Base-by-base conservation (phyloP, 2,329 filamentous ascomycete genomes). In the Neofusicoccum sp. region DNA sequence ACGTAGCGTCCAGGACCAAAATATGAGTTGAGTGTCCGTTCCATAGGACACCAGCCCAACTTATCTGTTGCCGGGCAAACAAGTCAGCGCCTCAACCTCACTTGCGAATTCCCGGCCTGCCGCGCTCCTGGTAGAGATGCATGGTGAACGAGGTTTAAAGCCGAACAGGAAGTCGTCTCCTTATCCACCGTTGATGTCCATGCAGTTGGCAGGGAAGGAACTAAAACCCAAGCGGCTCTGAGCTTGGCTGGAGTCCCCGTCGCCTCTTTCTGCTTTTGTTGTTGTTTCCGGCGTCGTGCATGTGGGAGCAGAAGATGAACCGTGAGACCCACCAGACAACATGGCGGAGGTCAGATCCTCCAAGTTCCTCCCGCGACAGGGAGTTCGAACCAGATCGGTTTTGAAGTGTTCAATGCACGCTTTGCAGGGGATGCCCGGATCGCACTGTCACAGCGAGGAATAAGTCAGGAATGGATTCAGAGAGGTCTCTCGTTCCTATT, bases 361-460 rank as follows among this genome's bases (percentile, higher is more conserved):
- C 39, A 62, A n/a, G 29, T 29, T 43, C 31, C 69, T 70, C 22
- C 76, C 71, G 31, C 76, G 73, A 61, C 76, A 78, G 7, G 76
- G 76, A 37, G 71, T 66, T 5, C 74, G 71, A 47, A 76, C 62
- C 33, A 77, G 66, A 45, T 77, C 72, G 28, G 70, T 68, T 61
- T 74, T 76, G 68, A 71, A 78, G 61, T 77, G 71, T 28, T 76
- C 71, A 29, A 78, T 65, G 50, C 76, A 78, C 1, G 74, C 69
- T 41, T 70, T 73, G 69, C 76, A 78, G 9, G 76, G 76, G 39
- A 71, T 75, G 0, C 76, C 76, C n/a, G 71, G 69, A 54, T 78
- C 76, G 56, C 76, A 78, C 66, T 69, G 47, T 33, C 9, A 45
- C 7, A 4, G 37, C 9, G 28, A 14, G 9, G 12, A 31, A 33